A percentile compares a stretch with the other conserved stretches of the same genome.
These are phyloP conservation scores for Phytopythium oedochilum DNA, from an alignment of 352 stramenopile genomes.

Conservation along the genomic window DNA sequence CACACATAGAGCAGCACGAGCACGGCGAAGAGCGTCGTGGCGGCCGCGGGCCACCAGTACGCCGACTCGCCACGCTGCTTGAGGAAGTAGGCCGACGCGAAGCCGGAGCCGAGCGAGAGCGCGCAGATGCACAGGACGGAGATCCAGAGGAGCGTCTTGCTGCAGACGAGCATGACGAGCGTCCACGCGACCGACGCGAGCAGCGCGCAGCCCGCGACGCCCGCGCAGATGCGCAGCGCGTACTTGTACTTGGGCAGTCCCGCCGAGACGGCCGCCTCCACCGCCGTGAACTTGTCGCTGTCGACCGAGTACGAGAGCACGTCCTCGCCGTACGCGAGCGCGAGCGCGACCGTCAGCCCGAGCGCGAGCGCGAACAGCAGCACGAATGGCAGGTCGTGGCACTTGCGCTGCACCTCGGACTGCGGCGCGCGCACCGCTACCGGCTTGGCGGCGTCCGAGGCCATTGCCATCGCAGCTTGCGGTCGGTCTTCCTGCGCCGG, in stretches of 20 bases:
- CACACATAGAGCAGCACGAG: conserved; percentile 52
- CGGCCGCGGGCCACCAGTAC: conserved; percentile 48
- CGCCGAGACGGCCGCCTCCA: background rate
- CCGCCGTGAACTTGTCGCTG: conserved; percentile 6
- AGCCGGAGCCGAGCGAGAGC: conserved; percentile 31
- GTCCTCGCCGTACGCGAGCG: conserved; percentile 19
- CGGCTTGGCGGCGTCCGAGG: too few species aligned
- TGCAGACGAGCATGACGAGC: conserved; percentile 42
- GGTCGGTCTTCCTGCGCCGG: too few species aligned
- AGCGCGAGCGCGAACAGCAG: conserved; percentile 18
- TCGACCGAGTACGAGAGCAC: conserved; percentile 14
- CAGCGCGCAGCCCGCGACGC: conserved; percentile 33
- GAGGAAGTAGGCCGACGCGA: conserved; percentile 31
- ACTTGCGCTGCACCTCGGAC: conserved; percentile 19
- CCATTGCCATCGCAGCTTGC: too few species aligned
- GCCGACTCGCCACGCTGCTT: conserved; percentile 29
- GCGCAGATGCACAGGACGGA: conserved; percentile 33
- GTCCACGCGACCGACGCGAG: conserved; percentile 45
- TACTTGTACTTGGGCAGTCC: conserved; percentile 56
- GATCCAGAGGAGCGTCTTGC: conserved; percentile 65
- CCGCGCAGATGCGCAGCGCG: conserved; percentile 37
- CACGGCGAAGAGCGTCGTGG: conserved; percentile 30
- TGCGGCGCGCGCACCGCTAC: conserved; percentile 13
- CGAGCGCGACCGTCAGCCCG: conserved; percentile 18
- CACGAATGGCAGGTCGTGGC: conserved; percentile 23